phyloP scores from a whole-genome alignment of 1,284 basidiomycete genomes.

The Trametes hirsuta region DNA sequence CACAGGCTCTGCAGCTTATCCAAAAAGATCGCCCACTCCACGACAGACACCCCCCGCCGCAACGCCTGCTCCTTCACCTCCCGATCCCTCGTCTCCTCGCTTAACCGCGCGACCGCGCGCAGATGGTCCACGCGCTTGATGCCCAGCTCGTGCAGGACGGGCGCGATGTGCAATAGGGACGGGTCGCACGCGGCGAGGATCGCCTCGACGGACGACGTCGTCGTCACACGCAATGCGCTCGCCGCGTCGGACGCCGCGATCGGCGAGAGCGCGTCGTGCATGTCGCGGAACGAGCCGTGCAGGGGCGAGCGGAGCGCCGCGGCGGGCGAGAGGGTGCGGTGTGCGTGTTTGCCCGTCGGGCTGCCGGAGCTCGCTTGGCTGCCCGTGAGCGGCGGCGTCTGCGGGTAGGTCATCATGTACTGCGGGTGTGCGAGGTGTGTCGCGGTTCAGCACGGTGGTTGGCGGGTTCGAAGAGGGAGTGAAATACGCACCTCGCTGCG shows the following conservation, averaged over 20 bases:
- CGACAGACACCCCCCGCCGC: conserved; percentile 62
- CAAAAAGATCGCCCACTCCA: conserved; percentile 79
- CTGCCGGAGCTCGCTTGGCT: conserved; percentile 31
- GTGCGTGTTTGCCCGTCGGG: conserved; percentile 14
- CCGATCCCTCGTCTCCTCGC: conserved; percentile 63
- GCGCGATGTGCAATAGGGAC: conserved; percentile 59
- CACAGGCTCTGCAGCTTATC: conserved; percentile 48
- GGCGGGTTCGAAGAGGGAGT: too few relatives aligned
- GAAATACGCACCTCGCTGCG: conserved; percentile 26
- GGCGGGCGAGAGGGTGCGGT: background rate
- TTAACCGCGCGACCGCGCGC: conserved; percentile 57
- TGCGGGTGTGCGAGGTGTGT: conserved; percentile 6
- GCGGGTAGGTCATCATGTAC: conserved; percentile 33
- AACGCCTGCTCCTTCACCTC: conserved; percentile 70
- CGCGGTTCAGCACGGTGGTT: background rate
- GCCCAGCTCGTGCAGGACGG: conserved; percentile 56
- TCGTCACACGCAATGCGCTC: conserved; percentile 29
- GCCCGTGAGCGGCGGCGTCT: conserved; percentile 34
- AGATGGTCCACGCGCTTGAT: conserved; percentile 62
- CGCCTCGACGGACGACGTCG: conserved; percentile 47
- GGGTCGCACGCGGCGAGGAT: conserved; percentile 61
- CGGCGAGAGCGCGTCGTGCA: conserved; percentile 2
- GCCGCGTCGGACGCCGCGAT: conserved; percentile 10
- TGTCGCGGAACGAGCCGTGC: conserved; percentile 17
- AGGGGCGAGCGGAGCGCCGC: conserved; percentile 18